Conservation (phyloP, 2,329 filamentous ascomycete species). For the Cladosporium sp. region DNA sequence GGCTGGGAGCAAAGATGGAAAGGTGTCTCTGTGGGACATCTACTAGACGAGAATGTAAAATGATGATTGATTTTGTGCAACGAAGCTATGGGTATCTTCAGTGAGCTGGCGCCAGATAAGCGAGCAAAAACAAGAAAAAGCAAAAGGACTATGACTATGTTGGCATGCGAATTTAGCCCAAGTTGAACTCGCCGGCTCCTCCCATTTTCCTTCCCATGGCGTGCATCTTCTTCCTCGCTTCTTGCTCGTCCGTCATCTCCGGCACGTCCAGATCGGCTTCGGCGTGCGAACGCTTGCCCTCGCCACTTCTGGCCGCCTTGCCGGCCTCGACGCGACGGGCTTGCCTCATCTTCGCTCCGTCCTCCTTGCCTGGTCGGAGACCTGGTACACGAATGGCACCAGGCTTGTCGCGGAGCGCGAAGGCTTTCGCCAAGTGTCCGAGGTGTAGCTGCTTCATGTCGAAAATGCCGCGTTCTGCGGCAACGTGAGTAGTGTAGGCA, state of each 20-base stretch:
- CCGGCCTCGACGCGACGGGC: conserved; percentile 42
- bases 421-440: conserved; percentile 91
- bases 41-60: conserved; percentile 53
- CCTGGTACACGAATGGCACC: conserved; percentile 68
- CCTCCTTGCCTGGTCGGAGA: conserved; percentile 52
- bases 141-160: conserved; percentile 1
- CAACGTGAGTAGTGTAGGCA: conserved; percentile 91
- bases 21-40: conserved; percentile 93
- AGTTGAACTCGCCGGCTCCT: conserved; percentile 60
- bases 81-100: conserved; percentile 23
- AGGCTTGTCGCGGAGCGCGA: conserved; percentile 84
- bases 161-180: conserved; percentile 42
- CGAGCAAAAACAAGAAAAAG: conserved; percentile 25
- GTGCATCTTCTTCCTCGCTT: conserved; percentile 57
- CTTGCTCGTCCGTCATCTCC: conserved; percentile 42
- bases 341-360: conserved; percentile 50
- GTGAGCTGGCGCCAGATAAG: conserved; percentile 1
- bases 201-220: conserved; percentile 54
- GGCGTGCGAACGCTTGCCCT: conserved; percentile 34
- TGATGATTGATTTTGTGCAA: conserved; percentile 6
- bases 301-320: conserved; percentile 33
- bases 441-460: conserved; percentile 90
- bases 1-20: conserved; percentile 90
- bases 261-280: conserved; percentile 32
- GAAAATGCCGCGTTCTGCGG: conserved; percentile 81